Percentiles rank a stretch among this genome's conserved stretches.
phyloP scores from a whole-genome alignment of 2,329 filamentous ascomycete genomes.

The Paraconiothyrium brasiliense region DNA sequence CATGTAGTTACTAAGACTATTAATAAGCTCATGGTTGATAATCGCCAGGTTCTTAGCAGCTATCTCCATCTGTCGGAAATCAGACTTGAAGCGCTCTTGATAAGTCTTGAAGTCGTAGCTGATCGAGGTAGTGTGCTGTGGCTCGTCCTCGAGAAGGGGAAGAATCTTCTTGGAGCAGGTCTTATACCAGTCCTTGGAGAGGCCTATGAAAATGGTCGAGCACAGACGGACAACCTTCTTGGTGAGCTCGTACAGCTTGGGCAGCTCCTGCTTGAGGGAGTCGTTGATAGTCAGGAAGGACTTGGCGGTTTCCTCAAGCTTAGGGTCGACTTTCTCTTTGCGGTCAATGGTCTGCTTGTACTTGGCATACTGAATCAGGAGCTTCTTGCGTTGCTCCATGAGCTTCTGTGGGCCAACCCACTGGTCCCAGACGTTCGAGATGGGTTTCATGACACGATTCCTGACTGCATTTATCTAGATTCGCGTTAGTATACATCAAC shows the following conservation, averaged over 20 bases:
- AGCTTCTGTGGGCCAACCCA: conserved; percentile 86
- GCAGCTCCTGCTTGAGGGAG: conserved; percentile 90
- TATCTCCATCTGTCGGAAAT: conserved; percentile 80
- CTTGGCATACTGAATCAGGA: conserved; percentile 87
- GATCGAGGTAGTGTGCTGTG: conserved; percentile 55
- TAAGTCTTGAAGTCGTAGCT: conserved; percentile 77
- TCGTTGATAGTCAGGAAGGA: conserved; percentile 93
- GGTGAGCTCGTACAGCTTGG: conserved; percentile 81
- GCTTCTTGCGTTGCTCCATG: conserved; percentile 94
- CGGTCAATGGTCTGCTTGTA: conserved; percentile 79
- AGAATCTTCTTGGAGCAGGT: conserved; percentile 86
- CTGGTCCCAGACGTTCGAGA: conserved; percentile 78
- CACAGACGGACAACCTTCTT: conserved; percentile 85
- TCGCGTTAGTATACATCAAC: conserved; percentile 23
- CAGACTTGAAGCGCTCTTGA: conserved; percentile 77
- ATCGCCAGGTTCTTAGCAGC: conserved; percentile 77
- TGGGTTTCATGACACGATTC: conserved; percentile 85
- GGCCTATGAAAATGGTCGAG: conserved; percentile 81
- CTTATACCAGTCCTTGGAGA: conserved; percentile 83
- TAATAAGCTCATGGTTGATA: conserved; percentile 74
- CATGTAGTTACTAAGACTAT: conserved; percentile 68
- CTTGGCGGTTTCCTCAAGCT: conserved; percentile 82
- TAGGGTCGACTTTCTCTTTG: conserved; percentile 87
- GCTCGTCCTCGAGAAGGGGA: conserved; percentile 70
- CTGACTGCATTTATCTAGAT: conserved; percentile 70